A percentile compares a stretch with the other conserved stretches of the same genome.
phyloP scores from a whole-genome alignment of 2,329 filamentous ascomycete genomes.

The Botrytis porri region DNA sequence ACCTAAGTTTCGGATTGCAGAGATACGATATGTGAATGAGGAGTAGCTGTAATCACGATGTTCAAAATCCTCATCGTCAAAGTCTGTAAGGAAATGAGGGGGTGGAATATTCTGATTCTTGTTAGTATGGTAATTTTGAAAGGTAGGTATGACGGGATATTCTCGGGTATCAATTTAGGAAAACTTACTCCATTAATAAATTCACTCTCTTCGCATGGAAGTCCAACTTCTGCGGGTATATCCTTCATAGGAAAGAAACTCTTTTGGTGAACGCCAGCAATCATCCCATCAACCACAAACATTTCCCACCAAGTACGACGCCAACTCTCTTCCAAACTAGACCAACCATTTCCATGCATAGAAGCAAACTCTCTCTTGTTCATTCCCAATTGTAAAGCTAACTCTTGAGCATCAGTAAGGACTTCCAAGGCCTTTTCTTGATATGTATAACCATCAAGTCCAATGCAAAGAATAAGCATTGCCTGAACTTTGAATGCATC shows the following conservation, averaged over 20 bases:
- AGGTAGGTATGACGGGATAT: not conserved
- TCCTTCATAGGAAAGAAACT: conserved; percentile 69
- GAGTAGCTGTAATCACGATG: conserved; percentile 71
- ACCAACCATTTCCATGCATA: conserved; percentile 59
- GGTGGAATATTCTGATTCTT: conserved; percentile 53
- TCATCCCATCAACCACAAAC: conserved; percentile 67
- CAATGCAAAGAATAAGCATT: conserved; percentile 72
- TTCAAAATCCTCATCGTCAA: conserved; percentile 67
- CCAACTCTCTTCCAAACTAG: conserved; percentile 76
- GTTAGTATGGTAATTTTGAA: conserved; percentile 23
- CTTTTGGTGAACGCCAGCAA: conserved; percentile 73
- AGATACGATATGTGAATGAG: conserved; percentile 81
- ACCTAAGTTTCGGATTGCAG: conserved; percentile 74
- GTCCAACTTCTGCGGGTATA: conserved; percentile 62
- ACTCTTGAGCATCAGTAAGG: conserved; percentile 63
- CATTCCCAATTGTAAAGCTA: conserved; percentile 75
- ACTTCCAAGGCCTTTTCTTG: conserved; percentile 66
- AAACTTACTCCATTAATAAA: conserved; percentile 54
- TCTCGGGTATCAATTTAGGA: not conserved
- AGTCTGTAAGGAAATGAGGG: conserved; percentile 65
- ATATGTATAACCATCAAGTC: conserved; percentile 72
- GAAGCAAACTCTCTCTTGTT: conserved; percentile 66
- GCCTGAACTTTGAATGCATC: conserved; percentile 66
- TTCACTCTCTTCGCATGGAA: conserved; percentile 82
- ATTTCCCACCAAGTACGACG: conserved; percentile 89